A percentile compares a stretch with the other conserved stretches of the same genome.
phyloP scores from a whole-genome alignment of 257 asterid species.

The Handroanthus guayacan region DNA sequence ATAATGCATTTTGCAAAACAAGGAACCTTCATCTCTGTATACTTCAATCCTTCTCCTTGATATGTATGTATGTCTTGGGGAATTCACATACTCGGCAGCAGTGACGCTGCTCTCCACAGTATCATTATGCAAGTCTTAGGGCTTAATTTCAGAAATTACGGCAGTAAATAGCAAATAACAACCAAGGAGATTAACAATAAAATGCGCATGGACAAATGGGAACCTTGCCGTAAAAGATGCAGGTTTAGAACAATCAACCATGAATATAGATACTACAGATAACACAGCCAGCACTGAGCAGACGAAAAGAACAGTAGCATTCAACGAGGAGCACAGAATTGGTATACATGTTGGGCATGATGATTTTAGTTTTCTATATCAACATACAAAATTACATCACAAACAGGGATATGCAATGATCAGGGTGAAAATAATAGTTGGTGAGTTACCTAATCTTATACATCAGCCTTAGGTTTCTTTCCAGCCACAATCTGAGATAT shows the following conservation, averaged over 20 bases:
- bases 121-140: background rate
- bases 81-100: background rate
- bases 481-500: slow-evolving; percentile 95
- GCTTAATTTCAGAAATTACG: background rate
- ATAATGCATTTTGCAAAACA: background rate
- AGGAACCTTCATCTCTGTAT: background rate
- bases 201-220: background rate
- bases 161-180: background rate
- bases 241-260: background rate
- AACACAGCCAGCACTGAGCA: background rate
- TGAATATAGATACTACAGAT: background rate
- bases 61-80: background rate
- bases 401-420: slow-evolving; percentile 18
- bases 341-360: background rate
- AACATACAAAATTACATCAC: background rate
- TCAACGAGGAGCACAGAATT: background rate
- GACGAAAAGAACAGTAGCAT: background rate
- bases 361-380: background rate
- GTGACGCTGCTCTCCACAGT: background rate
- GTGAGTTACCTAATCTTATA: slow-evolving; percentile 59
- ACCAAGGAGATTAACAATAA: slow-evolving; percentile 3
- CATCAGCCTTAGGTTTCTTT: slow-evolving; percentile 73
- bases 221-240: slow-evolving; percentile 3
- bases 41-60: background rate
- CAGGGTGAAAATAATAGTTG: slow-evolving; percentile 21